Evolutionary conservation across 1,139 yeast species (phyloP).

Genomic region (Yamadazyma conglobata): DNA sequence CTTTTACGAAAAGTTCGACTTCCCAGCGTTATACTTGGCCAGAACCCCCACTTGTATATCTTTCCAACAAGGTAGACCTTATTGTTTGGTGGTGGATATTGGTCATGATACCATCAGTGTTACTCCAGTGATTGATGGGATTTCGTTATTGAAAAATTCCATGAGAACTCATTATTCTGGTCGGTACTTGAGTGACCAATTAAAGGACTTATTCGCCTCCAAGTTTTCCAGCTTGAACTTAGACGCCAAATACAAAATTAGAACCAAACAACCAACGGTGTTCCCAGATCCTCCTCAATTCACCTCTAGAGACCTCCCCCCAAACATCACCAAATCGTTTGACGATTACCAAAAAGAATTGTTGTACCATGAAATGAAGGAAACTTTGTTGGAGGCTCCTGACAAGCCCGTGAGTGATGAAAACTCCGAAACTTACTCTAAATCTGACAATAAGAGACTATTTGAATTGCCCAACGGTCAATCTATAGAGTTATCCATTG

Average conservation of each 20-base stretch:
- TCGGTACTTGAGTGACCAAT: conserved; percentile 48
- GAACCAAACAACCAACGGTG: conserved; percentile 30
- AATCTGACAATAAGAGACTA: conserved; percentile 41
- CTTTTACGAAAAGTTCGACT: conserved; percentile 67
- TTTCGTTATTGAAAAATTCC: conserved; percentile 72
- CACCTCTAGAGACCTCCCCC: conserved; percentile 26
- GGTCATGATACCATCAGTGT: conserved; percentile 85
- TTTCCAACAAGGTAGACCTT: conserved; percentile 91
- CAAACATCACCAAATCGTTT: conserved; percentile 36
- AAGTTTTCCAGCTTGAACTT: conserved; percentile 16
- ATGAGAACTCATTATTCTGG: conserved; percentile 70
- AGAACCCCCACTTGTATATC: conserved; percentile 87
- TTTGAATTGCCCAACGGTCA: conserved; percentile 81
- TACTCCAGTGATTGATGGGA: conserved; percentile 92
- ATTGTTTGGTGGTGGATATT: conserved; percentile 87
- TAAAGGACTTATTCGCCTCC: conserved; percentile 19
- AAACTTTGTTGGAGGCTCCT: conserved; percentile 55
- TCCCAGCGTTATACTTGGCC: conserved; percentile 84
- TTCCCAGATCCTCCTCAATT: conserved; percentile 34
- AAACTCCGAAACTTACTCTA: conserved; percentile 25
- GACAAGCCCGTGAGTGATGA: conserved; percentile 33
- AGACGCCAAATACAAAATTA: conserved; percentile 25
- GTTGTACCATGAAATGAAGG: conserved; percentile 61
- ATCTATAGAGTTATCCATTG: conserved; percentile 40
- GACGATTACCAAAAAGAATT: conserved; percentile 32